These are phyloP conservation scores for Pleurotus eryngii DNA, from an alignment of 768 basidiomycete genomes.

Conservation along the genomic window DNA sequence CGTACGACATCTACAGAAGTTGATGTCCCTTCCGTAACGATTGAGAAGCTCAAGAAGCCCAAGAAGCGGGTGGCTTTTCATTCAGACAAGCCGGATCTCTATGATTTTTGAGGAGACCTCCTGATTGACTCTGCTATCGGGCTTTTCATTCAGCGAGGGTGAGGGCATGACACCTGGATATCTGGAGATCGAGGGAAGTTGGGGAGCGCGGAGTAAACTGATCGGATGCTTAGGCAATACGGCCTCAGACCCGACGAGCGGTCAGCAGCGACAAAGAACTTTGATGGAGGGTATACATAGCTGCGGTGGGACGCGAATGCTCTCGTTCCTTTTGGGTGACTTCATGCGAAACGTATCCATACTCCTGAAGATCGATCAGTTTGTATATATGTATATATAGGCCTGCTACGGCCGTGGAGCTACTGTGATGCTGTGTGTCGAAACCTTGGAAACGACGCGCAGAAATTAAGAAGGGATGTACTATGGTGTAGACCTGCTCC, in stretches of 20 bases:
- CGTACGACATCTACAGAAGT: not conserved
- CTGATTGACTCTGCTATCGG: not conserved
- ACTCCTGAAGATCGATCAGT: slow-evolving; percentile 1
- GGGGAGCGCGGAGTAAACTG: not conserved
- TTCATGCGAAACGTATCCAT: not conserved
- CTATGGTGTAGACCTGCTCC: not conserved
- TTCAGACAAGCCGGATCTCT: slow-evolving; percentile 65
- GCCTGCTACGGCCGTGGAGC: not conserved
- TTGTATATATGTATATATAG: not conserved
- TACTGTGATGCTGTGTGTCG: not conserved
- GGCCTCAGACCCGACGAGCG: not conserved
- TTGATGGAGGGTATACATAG: not conserved
- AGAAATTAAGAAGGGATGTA: not conserved
- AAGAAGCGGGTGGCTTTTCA: slow-evolving; percentile 71
- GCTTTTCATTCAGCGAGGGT: slow-evolving; percentile 1
- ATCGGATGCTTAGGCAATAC: slow-evolving; percentile 8
- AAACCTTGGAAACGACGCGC: not conserved
- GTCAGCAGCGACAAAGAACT: not conserved
- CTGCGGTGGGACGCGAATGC: not conserved
- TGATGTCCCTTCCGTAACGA: not conserved
- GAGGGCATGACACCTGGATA: not conserved
- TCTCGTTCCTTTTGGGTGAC: not conserved
- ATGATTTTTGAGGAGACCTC: slow-evolving; percentile 54
- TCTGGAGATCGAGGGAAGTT: not conserved
- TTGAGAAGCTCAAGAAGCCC: slow-evolving; percentile 37